Evolutionary conservation across 805 yeast genomes (phyloP), one percentile per base, ranked within the genome.

Genomic region (Wickerhamomyces queroliae): DNA sequence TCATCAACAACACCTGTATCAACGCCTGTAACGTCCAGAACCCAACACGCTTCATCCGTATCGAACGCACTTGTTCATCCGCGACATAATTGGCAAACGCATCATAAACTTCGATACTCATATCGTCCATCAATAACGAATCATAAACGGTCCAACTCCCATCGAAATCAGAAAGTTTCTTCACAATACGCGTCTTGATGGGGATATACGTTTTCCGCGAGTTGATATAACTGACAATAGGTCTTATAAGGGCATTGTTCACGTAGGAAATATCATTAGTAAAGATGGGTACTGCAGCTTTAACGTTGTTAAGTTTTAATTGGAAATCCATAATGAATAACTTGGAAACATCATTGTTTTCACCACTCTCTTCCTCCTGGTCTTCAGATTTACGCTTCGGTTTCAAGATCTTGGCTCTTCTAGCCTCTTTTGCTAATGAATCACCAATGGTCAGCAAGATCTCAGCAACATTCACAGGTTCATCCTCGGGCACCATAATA

Each of bases 141-240:
- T 93, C 99, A 60, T 89, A 93, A 3, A 88, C 70, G 1, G 99
- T 91, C 99, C 99, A 93, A 7, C 95, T 78, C 0, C 99, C 99
- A 52, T 86, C 89, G 58, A 93, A 93, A 55, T 93, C 99, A 21
- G 70, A 66, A 18, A 89, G 62, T 33, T 77, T 74, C 56, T 93
- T 93, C 25, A 83, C 82, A 8, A 93, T 79, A 4, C 88, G 76
- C 55, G 95, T 87, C 44, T 79, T 72, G 42, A 91, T 80, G 33
- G 95, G 96, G 43, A 93, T 90, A 53, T 82, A 85, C 0, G 98
- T 88, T 53, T 86, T 85, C 43, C 85, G 74, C 27, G 93, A 83
- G 58, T 93, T 93, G 57, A 93, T 91, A 60, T 91, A 93, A 1
- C 90, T 97, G 19, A 93, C 96, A 56, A 93, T 90, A 0, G 99